Evolutionary conservation across 176 grass and related monocot species (phyloP), one percentile per base, ranked within the genome.

Genomic region (Canna indica): DNA sequence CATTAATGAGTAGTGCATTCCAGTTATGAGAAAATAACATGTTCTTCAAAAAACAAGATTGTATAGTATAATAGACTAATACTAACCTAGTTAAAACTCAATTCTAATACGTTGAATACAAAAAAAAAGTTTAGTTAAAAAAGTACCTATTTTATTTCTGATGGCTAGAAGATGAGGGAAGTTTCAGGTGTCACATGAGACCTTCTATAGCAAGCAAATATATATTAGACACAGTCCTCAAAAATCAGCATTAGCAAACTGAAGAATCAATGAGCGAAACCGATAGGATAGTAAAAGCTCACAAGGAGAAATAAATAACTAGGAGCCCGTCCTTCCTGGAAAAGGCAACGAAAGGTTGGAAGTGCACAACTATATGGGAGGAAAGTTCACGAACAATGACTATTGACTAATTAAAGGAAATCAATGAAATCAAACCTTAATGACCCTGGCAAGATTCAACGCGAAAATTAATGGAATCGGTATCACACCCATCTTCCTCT

Each of bases 401-500:
- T n/a, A n/a, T n/a, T n/a, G n/a, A 47, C 61, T 8, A 4, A 27
- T 16, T 1, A 47, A 48, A 24, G 46, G 17, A 31, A 64, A n/a
- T 45, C 29, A 24, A 63, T 48, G 16, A 34, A 57, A 59, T 15
- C 34, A 20, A 59, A 77, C 50, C 15, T 16, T 59, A 45, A 67
- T 13, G 16, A 59, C 24, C 47, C 65, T 52, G 29, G 48, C 65
- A 69, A 69, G 33, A 14, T 6, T 27, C 44, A 77, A 69, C 48
- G 65, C 64, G 24, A 59, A 0, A 22, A 69, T 10, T 17, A 77
- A 44, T 2, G 64, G 75, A 53, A 77, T 59, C 33, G 75, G 75
- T 31, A 77, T 77, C 47, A 69, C 35, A 16, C 75, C 26, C 75
- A 77, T 77, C 75, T 59, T 68, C 32, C 75, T 77, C 47, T 77